Evolutionary conservation across 371 early-diverging fungal species (phyloP).

Genomic region (Mortierella sp.): DNA sequence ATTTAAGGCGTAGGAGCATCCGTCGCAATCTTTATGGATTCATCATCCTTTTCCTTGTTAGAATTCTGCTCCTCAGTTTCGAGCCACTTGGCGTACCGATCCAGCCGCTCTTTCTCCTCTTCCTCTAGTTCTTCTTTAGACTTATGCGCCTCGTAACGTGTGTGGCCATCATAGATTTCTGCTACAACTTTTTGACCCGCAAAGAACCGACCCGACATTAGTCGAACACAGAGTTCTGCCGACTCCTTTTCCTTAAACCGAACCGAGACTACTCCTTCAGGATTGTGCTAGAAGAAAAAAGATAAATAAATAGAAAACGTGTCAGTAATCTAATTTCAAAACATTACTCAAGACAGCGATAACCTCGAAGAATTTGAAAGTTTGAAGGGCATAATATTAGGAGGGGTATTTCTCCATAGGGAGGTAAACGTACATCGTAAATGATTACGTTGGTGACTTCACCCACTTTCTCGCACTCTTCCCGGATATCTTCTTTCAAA

Average conservation of each 20-base stretch:
- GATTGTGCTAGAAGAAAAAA: constrained; percentile 67
- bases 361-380: neutral
- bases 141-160: constrained; percentile 69
- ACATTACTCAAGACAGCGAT: neutral
- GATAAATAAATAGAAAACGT: neutral
- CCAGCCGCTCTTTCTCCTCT: constrained; percentile 79
- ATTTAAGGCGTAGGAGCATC: constrained; percentile 45
- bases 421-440: constrained; percentile 77
- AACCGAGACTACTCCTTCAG: constrained; percentile 92
- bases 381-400: too few relatives aligned
- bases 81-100: constrained; percentile 86
- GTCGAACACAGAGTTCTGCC: constrained; percentile 85
- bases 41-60: neutral
- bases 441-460: constrained; percentile 92
- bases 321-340: constrained; percentile 20
- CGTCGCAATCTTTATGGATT: constrained; percentile 22
- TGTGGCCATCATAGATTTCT: constrained; percentile 84
- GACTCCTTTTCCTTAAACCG: constrained; percentile 86
- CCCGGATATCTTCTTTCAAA: constrained; percentile 92
- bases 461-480: constrained; percentile 93
- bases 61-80: constrained; percentile 62
- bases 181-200: constrained; percentile 88
- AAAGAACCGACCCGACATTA: constrained; percentile 94
- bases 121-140: constrained; percentile 73
- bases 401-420: too few relatives aligned